These are phyloP conservation scores for Alternaria brassicae DNA, from an alignment of 2,329 filamentous ascomycete genomes.

Conservation along the genomic window DNA sequence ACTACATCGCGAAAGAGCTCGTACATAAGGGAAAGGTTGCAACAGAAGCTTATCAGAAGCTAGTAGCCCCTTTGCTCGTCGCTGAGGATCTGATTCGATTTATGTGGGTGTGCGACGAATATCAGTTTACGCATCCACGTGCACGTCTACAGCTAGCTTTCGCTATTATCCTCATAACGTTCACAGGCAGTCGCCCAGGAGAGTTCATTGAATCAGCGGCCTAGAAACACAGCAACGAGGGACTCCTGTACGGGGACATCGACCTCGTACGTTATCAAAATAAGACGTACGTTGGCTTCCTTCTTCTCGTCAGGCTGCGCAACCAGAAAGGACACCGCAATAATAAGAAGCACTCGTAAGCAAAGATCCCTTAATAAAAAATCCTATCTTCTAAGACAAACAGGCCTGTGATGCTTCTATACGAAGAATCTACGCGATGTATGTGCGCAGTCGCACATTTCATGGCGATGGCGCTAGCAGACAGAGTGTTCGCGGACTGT, in stretches of 20 bases:
- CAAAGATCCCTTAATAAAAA: not conserved
- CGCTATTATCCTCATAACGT: not conserved
- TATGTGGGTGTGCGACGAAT: constrained; percentile 16
- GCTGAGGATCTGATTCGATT: constrained; percentile 14
- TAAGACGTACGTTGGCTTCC: not conserved
- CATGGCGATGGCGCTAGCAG: constrained; percentile 6
- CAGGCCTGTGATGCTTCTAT: constrained; percentile 8
- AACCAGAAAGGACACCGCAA: constrained; percentile 11
- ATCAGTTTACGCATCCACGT: constrained; percentile 9
- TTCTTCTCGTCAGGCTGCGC: constrained; percentile 1
- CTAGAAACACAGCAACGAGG: constrained; percentile 10
- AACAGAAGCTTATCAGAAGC: constrained; percentile 7
- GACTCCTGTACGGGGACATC: constrained; percentile 7
- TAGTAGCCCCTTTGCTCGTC: constrained; percentile 7
- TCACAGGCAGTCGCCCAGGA: not conserved
- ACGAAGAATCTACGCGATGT: not conserved
- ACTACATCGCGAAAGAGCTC: constrained; percentile 1
- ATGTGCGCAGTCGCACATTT: constrained; percentile 6
- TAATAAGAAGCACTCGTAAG: constrained; percentile 10
- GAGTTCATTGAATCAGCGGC: constrained; percentile 9
- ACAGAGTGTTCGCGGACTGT: constrained; percentile 6
- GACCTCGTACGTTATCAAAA: not conserved
- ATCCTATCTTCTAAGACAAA: not conserved
- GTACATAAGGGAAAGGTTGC: not conserved
- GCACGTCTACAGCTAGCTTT: constrained; percentile 13